Conservation (phyloP, 257 asterid species). For the Solanum chiquidenum region DNA sequence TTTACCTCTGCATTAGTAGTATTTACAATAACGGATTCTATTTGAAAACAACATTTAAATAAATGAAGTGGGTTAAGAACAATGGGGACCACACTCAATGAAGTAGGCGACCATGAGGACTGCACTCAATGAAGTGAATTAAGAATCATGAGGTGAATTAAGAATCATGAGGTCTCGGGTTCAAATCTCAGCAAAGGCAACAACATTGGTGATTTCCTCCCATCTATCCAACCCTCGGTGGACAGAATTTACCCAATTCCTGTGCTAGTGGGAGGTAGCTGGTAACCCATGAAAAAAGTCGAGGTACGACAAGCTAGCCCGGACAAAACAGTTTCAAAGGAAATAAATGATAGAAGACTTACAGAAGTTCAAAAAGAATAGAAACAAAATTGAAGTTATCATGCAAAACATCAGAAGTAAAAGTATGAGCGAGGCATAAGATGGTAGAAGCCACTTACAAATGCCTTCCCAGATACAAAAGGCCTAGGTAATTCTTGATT, state of each 20-base stretch:
- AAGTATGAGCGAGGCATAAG: background rate
- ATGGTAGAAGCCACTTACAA: background rate
- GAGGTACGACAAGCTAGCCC: background rate
- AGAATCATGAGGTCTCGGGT: background rate
- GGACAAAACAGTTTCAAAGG: background rate
- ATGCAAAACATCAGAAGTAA: background rate
- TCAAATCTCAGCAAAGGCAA: background rate
- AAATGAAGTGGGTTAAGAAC: background rate
- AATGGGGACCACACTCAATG: background rate
- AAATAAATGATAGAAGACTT: background rate
- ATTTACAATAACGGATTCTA: background rate
- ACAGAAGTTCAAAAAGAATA: background rate
- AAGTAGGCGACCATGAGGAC: background rate
- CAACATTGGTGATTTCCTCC: background rate
- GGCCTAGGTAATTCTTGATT: background rate
- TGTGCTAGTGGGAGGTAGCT: background rate
- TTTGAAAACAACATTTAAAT: background rate
- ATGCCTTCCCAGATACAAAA: background rate
- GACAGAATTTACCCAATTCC: background rate
- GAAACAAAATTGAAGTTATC: background rate
- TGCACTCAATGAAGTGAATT: background rate
- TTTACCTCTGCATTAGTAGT: background rate
- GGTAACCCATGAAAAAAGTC: background rate
- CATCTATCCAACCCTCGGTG: background rate
- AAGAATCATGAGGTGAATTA: background rate